phyloP scores from a whole-genome alignment of 148 eudicot species.

The Gaultheria prostrata region DNA sequence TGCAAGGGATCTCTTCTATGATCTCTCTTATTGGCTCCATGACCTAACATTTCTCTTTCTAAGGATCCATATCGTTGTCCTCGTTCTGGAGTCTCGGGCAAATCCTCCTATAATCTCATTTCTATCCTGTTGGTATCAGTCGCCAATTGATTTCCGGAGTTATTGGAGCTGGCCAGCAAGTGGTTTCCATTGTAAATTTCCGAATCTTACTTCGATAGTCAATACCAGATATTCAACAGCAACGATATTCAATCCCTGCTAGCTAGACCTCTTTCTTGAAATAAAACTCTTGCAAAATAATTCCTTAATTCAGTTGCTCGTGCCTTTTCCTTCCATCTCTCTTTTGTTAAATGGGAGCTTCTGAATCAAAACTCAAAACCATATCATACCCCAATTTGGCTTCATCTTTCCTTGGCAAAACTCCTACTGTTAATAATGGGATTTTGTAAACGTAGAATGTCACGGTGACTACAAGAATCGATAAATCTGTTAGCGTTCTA shows the following conservation, averaged over 20 bases:
- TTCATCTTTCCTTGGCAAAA: background rate
- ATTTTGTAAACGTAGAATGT: background rate
- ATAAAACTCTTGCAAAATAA: background rate
- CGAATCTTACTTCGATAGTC: background rate
- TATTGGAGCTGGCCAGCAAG: background rate
- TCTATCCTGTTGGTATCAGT: background rate
- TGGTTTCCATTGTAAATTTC: background rate
- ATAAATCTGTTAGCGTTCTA: background rate
- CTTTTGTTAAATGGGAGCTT: background rate
- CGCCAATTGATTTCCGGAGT: background rate
- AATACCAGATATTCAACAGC: background rate
- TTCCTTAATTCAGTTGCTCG: background rate
- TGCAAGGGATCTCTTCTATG: background rate
- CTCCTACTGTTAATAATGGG: background rate
- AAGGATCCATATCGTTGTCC: background rate
- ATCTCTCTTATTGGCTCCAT: background rate
- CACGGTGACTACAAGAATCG: background rate
- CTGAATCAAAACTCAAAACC: background rate
- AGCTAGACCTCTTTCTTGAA: background rate
- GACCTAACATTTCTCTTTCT: background rate
- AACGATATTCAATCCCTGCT: background rate
- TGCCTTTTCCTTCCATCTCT: background rate
- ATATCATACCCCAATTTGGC: background rate
- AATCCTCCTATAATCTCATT: background rate
- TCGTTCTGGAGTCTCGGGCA: background rate